These are phyloP conservation scores for Xerocomus minutiporus DNA, from an alignment of 1,284 basidiomycete species.

Conservation along the genomic window DNA sequence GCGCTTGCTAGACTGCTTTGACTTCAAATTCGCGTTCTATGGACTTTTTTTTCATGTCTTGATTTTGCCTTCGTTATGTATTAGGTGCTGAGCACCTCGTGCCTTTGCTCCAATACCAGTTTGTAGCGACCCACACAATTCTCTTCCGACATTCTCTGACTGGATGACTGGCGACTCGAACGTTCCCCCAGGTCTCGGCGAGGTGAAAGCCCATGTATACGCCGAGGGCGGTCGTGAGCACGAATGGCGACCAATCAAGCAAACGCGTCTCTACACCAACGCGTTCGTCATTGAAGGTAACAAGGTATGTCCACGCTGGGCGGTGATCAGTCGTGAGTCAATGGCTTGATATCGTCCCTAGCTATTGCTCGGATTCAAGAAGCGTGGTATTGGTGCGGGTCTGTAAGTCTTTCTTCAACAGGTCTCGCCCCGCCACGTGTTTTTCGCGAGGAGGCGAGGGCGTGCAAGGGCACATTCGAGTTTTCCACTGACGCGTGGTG, in stretches of 20 bases:
- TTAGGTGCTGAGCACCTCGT: too few relatives aligned
- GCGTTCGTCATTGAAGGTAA: conserved; percentile 33
- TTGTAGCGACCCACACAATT: too few relatives aligned
- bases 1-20: conserved; percentile 7
- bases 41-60: background rate
- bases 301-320: conserved; percentile 17
- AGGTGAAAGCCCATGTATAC: conserved; percentile 14
- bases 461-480: too few relatives aligned
- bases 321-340: background rate
- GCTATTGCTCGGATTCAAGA: conserved; percentile 47
- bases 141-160: background rate
- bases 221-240: conserved; percentile 23
- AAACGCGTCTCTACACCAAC: conserved; percentile 33
- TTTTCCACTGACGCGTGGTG: background rate
- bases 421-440: background rate
- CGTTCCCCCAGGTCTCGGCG: conserved; percentile 9
- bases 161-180: background rate
- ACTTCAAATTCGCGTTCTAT: background rate
- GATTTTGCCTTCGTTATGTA: background rate
- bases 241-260: conserved; percentile 25
- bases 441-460: background rate
- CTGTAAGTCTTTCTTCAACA: conserved; percentile 31
- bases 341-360: conserved; percentile 10
- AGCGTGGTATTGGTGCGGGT: conserved; percentile 43
- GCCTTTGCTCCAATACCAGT: too few relatives aligned